Evolutionary conservation across 2,329 filamentous ascomycete genomes (phyloP).

Genomic region (Thyridium curvatum): DNA sequence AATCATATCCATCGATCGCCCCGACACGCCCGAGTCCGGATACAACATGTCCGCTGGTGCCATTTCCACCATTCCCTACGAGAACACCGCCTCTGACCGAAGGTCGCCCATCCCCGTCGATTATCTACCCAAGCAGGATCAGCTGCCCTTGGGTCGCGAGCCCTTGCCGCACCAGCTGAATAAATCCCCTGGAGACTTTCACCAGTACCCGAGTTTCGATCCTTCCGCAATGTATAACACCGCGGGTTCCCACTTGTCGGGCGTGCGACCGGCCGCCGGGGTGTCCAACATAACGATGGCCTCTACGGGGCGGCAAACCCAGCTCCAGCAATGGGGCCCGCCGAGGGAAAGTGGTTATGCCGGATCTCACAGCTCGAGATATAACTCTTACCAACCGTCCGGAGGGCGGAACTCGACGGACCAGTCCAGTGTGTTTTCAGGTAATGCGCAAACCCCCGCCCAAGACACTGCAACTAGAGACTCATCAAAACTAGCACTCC

Average conservation of each 20-base stretch:
- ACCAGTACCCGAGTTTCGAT: conserved; percentile 79
- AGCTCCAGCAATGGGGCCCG: conserved; percentile 73
- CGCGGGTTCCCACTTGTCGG: conserved; percentile 50
- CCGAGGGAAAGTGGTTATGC: conserved; percentile 49
- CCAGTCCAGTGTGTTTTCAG: conserved; percentile 50
- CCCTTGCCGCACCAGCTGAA: conserved; percentile 79
- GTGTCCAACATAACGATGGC: conserved; percentile 64
- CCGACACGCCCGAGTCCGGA: conserved; percentile 56
- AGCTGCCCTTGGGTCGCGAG: conserved; percentile 58
- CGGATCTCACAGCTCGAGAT: conserved; percentile 50
- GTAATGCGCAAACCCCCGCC: conserved; percentile 36
- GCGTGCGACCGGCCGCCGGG: conserved; percentile 53
- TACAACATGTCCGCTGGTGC: conserved; percentile 73
- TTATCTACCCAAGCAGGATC: conserved; percentile 60
- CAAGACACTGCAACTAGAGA: conserved; percentile 25
- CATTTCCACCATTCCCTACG: conserved; percentile 85
- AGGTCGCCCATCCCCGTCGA: conserved; percentile 68
- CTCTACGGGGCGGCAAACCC: conserved; percentile 62
- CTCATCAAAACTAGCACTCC: conserved; percentile 41
- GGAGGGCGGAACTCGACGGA: conserved; percentile 51
- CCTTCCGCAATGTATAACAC: conserved; percentile 37
- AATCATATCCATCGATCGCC: conserved; percentile 63
- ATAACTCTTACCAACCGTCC: conserved; percentile 56
- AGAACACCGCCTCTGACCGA: conserved; percentile 58
- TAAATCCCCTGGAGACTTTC: conserved; percentile 70